phyloP scores from a whole-genome alignment of 169 alveolate genomes.

The Theileria sp. region DNA sequence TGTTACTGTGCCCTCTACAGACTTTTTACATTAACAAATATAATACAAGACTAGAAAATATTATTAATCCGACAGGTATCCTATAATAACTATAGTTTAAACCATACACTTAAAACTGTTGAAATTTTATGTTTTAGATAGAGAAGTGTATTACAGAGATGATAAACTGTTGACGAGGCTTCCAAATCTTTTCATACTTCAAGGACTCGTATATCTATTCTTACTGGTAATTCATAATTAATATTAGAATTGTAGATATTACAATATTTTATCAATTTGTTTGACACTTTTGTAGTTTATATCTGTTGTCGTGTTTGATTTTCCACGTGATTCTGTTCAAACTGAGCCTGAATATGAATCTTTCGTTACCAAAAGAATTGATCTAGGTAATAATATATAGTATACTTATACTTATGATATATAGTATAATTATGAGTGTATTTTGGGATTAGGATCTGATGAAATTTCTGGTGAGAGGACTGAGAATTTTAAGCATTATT shows the following conservation, averaged over 20 bases:
- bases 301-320: background rate
- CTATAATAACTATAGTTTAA: background rate
- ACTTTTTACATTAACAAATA: conserved; percentile 26
- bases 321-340: background rate
- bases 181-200: conserved; percentile 14
- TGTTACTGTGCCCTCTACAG: conserved; percentile 36
- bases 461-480: background rate
- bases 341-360: conserved; percentile 48
- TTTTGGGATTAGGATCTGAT: background rate
- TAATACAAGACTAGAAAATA: conserved; percentile 7
- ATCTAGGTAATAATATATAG: background rate
- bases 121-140: background rate
- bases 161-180: conserved; percentile 8
- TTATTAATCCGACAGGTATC: conserved; percentile 6
- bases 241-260: background rate
- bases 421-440: too few relatives aligned
- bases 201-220: conserved; percentile 18
- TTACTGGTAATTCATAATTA: background rate
- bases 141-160: conserved; percentile 17
- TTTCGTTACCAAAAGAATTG: conserved; percentile 41
- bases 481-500: background rate
- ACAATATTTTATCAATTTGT: background rate
- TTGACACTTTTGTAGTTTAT: background rate
- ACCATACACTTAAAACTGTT: background rate
- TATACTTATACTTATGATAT: background rate